Evolutionary conservation across 1,284 basidiomycete genomes (phyloP).

Genomic region (Phlebopus sp.): DNA sequence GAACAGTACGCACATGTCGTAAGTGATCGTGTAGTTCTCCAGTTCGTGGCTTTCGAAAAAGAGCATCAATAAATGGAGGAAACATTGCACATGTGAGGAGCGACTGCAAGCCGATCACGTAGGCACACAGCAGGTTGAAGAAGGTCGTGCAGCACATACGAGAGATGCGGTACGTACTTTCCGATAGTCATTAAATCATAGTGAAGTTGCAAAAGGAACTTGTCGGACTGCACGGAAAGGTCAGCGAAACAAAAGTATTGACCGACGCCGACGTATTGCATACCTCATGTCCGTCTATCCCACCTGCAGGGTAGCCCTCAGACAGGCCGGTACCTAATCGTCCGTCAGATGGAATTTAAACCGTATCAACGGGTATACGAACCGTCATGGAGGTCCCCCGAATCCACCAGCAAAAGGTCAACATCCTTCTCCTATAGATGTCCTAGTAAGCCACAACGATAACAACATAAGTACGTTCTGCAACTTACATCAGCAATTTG

Average conservation of each 20-base stretch:
- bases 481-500: conserved; percentile 52
- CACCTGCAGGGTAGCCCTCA: conserved; percentile 68
- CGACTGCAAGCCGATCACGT: no score
- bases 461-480: background rate
- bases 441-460: conserved; percentile 3
- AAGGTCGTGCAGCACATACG: no score
- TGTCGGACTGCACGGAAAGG: conserved; percentile 46
- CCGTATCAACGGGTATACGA: conserved; percentile 7
- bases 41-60: conserved; percentile 66
- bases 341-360: background rate
- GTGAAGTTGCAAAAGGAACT: conserved; percentile 71
- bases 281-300: conserved; percentile 71
- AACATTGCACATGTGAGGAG: no score
- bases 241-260: background rate
- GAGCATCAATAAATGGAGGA: conserved; percentile 5
- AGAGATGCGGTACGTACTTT: conserved; percentile 47
- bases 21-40: conserved; percentile 73
- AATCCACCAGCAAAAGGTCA: conserved; percentile 69
- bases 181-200: conserved; percentile 87
- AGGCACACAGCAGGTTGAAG: no score
- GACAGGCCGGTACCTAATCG: conserved; percentile 61
- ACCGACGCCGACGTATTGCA: background rate
- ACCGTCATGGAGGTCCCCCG: conserved; percentile 82
- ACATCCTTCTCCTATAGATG: conserved; percentile 54
- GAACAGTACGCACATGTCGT: conserved; percentile 61